phyloP scores from a whole-genome alignment of 306 rosid genomes.

The Cyamopsis tetragonoloba region DNA sequence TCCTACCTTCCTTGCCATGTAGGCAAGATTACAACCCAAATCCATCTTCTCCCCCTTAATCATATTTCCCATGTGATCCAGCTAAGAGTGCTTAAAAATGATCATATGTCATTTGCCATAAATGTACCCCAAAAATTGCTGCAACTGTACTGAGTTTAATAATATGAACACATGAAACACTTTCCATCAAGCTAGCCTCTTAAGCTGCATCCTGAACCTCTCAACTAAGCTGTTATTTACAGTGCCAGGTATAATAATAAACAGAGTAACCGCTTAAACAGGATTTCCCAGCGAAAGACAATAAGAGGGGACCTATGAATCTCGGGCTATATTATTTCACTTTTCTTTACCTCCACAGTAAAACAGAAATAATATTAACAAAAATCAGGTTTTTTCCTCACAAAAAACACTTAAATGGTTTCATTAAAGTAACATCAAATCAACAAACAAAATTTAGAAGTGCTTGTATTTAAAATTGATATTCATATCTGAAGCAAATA shows the following conservation, averaged over 20 bases:
- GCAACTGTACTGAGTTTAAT: background rate
- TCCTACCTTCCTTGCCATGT: background rate
- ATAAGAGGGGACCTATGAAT: background rate
- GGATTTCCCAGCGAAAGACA: background rate
- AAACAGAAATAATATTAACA: background rate
- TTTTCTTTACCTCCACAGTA: background rate
- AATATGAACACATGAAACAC: background rate
- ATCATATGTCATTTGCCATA: background rate
- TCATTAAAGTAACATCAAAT: background rate
- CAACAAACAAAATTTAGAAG: too few species aligned
- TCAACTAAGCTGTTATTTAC: background rate
- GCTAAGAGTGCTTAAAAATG: background rate
- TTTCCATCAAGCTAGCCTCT: background rate
- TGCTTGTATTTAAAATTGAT: too few species aligned
- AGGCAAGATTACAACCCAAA: background rate
- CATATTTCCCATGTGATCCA: background rate
- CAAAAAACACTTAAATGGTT: too few species aligned
- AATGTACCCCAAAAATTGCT: background rate
- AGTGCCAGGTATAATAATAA: background rate
- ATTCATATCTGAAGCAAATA: too few species aligned
- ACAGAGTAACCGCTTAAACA: background rate
- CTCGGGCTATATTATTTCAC: constrained; percentile 1
- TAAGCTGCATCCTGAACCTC: constrained; percentile 2
- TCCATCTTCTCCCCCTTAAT: background rate
- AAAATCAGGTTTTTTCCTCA: too few species aligned